These are phyloP conservation scores for Coniochaeta prunicola DNA, from an alignment of 2,329 filamentous ascomycete species.

Conservation along the genomic window DNA sequence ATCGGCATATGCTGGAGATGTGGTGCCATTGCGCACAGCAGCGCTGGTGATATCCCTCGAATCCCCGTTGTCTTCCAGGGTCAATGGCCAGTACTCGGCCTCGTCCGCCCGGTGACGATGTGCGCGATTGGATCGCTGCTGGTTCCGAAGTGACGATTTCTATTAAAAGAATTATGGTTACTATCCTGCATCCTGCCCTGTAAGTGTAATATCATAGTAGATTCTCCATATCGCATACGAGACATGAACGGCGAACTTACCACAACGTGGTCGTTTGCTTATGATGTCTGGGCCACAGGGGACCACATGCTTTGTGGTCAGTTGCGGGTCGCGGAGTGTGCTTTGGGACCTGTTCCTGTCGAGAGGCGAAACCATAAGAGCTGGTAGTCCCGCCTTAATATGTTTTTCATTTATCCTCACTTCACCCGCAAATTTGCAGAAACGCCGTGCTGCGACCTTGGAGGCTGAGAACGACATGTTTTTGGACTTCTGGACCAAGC, in stretches of 20 bases:
- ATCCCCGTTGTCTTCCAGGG: not conserved
- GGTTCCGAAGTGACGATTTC: conserved; percentile 6
- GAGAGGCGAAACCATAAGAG: conserved; percentile 17
- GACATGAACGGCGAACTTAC: not conserved
- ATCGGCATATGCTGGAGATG: not conserved
- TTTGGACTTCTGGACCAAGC: not conserved
- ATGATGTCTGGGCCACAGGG: not conserved
- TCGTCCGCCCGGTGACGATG: conserved; percentile 7
- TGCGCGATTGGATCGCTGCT: not conserved
- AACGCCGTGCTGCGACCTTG: conserved; percentile 10
- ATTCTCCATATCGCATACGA: conserved; percentile 7
- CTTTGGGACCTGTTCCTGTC: conserved; percentile 10
- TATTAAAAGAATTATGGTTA: conserved; percentile 17
- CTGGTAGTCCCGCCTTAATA: conserved; percentile 28
- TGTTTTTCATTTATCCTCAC: conserved; percentile 35
- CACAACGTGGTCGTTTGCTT: not conserved
- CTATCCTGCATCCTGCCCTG: not conserved
- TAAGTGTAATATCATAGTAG: conserved; percentile 1
- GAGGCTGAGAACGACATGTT: conserved; percentile 2
- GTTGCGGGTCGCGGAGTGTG: conserved; percentile 6
- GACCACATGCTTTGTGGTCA: not conserved
- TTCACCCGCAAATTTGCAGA: conserved; percentile 34
- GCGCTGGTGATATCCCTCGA: not conserved
- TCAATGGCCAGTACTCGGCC: conserved; percentile 8
- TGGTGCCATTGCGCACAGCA: not conserved